Percentiles rank a stretch among this genome's conserved stretches.
Evolutionary conservation across 1,139 yeast species (phyloP).

Genomic region (Hansenula anomala): DNA sequence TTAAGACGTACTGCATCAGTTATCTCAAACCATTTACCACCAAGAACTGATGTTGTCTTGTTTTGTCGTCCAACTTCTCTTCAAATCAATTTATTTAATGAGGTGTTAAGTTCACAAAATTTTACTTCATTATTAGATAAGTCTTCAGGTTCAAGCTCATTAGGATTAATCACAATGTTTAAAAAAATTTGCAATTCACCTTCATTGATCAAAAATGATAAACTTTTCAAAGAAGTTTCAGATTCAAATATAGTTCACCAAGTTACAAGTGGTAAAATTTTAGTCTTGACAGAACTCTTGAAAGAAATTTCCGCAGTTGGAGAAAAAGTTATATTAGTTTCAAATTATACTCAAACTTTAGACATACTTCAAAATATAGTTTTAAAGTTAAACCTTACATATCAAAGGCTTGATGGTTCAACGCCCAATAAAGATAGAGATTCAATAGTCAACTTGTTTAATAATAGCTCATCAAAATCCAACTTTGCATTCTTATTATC

Average conservation of each 20-base stretch:
- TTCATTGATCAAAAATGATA: slow-evolving; percentile 44
- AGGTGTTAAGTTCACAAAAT: slow-evolving; percentile 40
- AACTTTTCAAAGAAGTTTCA: slow-evolving; percentile 18
- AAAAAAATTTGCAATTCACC: slow-evolving; percentile 88
- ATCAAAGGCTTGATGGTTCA: slow-evolving; percentile 75
- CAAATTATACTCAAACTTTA: slow-evolving; percentile 85
- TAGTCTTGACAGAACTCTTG: slow-evolving; percentile 48
- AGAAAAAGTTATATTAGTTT: slow-evolving; percentile 82
- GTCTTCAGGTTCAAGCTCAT: slow-evolving; percentile 35
- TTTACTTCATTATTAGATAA: slow-evolving; percentile 29
- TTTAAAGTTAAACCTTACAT: slow-evolving; percentile 44
- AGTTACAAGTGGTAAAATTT: slow-evolving; percentile 52
- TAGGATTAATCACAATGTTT: slow-evolving; percentile 68
- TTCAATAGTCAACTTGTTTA: slow-evolving; percentile 64
- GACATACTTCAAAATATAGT: slow-evolving; percentile 66
- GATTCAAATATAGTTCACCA: slow-evolving; percentile 10
- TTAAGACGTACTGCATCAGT: slow-evolving; percentile 72
- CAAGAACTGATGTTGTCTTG: slow-evolving; percentile 72
- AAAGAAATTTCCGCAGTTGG: slow-evolving; percentile 37
- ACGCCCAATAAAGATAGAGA: slow-evolving; percentile 67
- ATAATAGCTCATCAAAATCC: slow-evolving; percentile 37
- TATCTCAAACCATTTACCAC: slow-evolving; percentile 63
- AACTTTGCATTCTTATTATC: slow-evolving; percentile 73
- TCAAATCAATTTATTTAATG: slow-evolving; percentile 54
- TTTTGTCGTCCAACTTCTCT: slow-evolving; percentile 70